phyloP scores from a whole-genome alignment of 441 rosid species.

The Erodium texanum region DNA sequence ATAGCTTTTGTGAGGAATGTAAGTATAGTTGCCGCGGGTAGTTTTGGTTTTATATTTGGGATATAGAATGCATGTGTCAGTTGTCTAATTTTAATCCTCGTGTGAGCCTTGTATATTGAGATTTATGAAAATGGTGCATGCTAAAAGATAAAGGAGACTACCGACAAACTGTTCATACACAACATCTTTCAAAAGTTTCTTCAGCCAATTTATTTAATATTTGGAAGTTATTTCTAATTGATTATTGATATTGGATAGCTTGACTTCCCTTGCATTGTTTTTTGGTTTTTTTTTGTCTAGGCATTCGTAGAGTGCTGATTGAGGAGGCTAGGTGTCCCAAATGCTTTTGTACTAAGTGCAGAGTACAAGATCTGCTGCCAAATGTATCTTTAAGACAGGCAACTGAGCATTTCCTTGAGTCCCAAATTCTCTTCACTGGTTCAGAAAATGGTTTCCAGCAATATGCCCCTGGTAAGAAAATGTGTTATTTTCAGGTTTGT shows the following conservation, averaged over 20 bases:
- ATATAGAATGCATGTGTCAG: not conserved
- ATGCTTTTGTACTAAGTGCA: conserved; percentile 34
- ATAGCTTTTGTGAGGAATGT: conserved; percentile 47
- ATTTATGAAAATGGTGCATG: not conserved
- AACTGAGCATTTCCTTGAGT: conserved; percentile 32
- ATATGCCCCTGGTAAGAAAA: conserved; percentile 35
- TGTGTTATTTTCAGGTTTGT: not conserved
- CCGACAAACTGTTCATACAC: not conserved
- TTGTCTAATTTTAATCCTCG: not conserved
- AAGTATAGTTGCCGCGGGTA: conserved; percentile 20
- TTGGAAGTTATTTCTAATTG: conserved; percentile 9
- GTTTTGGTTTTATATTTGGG: not conserved
- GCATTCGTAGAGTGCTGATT: conserved; percentile 29
- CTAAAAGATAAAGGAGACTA: not conserved
- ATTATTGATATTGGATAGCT: conserved; percentile 6
- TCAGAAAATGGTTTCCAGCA: conserved; percentile 25
- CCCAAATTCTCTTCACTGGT: conserved; percentile 24
- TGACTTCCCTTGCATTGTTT: not conserved
- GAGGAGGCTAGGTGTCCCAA: conserved; percentile 42
- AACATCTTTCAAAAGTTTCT: not conserved
- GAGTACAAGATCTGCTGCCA: conserved; percentile 39
- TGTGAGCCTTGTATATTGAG: not conserved
- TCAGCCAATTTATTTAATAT: not conserved
- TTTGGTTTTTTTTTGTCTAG: conserved; percentile 22
- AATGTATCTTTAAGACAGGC: conserved; percentile 49